Conservation (phyloP, 2,329 filamentous ascomycete species). For the Dactylellina leptospora region DNA sequence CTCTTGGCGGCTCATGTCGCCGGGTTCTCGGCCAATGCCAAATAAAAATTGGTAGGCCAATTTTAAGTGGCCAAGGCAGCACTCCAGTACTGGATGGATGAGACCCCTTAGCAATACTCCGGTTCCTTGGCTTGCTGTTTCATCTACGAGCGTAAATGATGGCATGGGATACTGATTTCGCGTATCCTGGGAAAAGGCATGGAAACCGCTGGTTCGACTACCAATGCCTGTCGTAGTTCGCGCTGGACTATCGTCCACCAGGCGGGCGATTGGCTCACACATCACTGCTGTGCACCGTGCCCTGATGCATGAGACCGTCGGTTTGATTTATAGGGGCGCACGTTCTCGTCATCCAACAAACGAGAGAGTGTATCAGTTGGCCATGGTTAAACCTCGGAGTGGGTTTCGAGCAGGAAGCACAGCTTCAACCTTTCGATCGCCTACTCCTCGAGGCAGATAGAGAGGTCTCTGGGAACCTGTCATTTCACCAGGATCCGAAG, state of each 20-base stretch:
- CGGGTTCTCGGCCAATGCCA: too few species aligned
- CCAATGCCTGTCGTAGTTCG: slow-evolving; percentile 39
- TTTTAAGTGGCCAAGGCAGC: slow-evolving; percentile 23
- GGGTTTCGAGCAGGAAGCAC: not conserved
- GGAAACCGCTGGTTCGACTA: slow-evolving; percentile 32
- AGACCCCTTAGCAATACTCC: slow-evolving; percentile 26
- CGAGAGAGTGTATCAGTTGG: slow-evolving; percentile 48
- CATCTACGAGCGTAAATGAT: slow-evolving; percentile 37
- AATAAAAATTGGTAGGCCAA: too few species aligned
- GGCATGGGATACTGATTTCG: slow-evolving; percentile 19
- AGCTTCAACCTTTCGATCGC: slow-evolving; percentile 10
- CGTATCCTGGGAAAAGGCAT: slow-evolving; percentile 30
- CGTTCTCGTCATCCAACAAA: slow-evolving; percentile 20
- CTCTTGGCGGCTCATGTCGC: too few species aligned
- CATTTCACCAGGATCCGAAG: slow-evolving; percentile 33
- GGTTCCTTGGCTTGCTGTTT: slow-evolving; percentile 46
- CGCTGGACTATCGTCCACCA: slow-evolving; percentile 11
- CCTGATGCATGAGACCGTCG: not conserved
- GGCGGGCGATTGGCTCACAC: slow-evolving; percentile 29
- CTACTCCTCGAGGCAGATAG: not conserved
- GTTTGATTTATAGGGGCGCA: slow-evolving; percentile 47
- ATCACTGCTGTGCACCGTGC: slow-evolving; percentile 6
- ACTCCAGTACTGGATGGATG: not conserved
- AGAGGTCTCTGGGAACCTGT: slow-evolving; percentile 21
- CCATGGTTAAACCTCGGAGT: slow-evolving; percentile 10